Evolutionary conservation across 164 flowering plant genomes (phyloP).

Genomic region (Hamamelis virginiana): DNA sequence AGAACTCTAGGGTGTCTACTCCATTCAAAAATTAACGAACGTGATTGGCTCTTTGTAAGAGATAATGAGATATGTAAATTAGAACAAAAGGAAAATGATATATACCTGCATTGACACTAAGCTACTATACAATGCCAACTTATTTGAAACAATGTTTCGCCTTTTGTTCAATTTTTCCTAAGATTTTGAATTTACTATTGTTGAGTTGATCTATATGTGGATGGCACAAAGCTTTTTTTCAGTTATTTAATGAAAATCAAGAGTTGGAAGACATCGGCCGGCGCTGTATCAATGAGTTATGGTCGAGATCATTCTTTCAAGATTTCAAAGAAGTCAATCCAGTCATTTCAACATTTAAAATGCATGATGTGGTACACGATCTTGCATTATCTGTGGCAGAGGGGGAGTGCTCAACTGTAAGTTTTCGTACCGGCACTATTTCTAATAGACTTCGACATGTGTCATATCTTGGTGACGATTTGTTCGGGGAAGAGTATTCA

Average conservation of each 20-base stretch:
- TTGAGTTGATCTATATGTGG: slow-evolving; percentile 18
- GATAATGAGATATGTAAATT: too few relatives aligned
- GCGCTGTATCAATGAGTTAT: slow-evolving; percentile 11
- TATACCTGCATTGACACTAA: too few relatives aligned
- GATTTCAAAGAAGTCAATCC: slow-evolving; percentile 10
- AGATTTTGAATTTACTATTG: too few relatives aligned
- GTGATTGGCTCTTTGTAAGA: too few relatives aligned
- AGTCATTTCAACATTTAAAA: slow-evolving; percentile 12
- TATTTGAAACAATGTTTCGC: too few relatives aligned
- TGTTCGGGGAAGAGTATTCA: slow-evolving; percentile 7
- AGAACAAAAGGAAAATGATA: too few relatives aligned
- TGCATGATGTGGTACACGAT: slow-evolving; percentile 22
- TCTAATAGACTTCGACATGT: slow-evolving; percentile 4
- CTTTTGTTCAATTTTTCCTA: too few relatives aligned
- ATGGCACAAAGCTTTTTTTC: slow-evolving; percentile 14
- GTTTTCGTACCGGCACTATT: neutral
- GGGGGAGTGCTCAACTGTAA: slow-evolving; percentile 1
- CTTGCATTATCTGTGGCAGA: slow-evolving; percentile 17
- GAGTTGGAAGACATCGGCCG: slow-evolving; percentile 13
- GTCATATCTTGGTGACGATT: neutral
- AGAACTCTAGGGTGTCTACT: too few relatives aligned
- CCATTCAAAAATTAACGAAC: too few relatives aligned
- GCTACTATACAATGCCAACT: too few relatives aligned
- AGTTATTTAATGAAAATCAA: too few relatives aligned
- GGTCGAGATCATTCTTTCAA: slow-evolving; percentile 17